A percentile compares a stretch with the other conserved stretches of the same genome.
These are phyloP conservation scores for Lactarius pseudohatsudake DNA, from an alignment of 768 basidiomycete species.

Conservation along the genomic window DNA sequence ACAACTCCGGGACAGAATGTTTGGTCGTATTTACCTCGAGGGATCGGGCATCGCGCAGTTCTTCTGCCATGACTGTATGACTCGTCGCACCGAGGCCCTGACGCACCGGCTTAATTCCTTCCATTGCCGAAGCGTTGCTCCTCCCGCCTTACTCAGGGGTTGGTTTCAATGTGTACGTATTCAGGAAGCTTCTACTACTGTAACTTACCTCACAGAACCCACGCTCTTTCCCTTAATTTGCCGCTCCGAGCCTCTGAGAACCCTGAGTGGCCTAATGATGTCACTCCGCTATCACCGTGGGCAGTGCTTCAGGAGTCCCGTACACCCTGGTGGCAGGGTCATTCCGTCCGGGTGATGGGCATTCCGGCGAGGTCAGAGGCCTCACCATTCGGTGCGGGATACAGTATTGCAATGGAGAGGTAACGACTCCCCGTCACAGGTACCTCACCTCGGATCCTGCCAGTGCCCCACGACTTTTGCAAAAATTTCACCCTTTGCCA, in stretches of 20 bases:
- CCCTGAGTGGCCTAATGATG: background rate
- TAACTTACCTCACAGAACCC: background rate
- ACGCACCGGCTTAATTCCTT: background rate
- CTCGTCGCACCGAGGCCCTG: background rate
- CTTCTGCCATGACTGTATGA: background rate
- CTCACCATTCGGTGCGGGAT: background rate
- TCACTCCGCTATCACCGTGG: constrained; percentile 4
- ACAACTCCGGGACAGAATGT: background rate
- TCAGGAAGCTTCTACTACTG: background rate
- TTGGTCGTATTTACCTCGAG: background rate
- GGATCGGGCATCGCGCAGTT: background rate
- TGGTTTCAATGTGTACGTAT: background rate
- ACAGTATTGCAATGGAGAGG: background rate
- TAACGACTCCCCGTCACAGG: background rate
- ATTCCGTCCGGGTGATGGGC: background rate
- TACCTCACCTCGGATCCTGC: background rate
- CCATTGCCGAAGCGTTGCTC: background rate
- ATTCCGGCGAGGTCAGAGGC: background rate
- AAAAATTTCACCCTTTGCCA: background rate
- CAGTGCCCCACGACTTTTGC: background rate
- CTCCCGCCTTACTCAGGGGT: background rate
- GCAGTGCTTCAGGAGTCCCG: background rate
- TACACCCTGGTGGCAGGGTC: background rate
- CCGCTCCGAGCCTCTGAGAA: background rate
- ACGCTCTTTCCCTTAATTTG: background rate